Evolutionary conservation across 2,329 filamentous ascomycete genomes (phyloP), one percentile per base, ranked within the genome.

Genomic region (Colletotrichum sp.): DNA sequence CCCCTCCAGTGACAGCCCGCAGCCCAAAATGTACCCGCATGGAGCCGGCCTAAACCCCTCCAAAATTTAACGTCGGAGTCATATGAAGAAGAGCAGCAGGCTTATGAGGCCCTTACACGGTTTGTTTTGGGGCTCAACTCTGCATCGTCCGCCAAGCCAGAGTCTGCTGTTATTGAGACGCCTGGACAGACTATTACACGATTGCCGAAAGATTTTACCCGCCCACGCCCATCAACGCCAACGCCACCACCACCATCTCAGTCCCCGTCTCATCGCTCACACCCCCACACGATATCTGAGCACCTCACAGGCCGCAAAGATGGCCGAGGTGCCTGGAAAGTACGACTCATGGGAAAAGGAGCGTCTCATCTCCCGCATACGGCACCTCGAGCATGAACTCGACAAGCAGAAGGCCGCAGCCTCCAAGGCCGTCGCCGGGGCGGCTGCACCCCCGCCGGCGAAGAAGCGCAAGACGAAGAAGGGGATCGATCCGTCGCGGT

Each of bases 401-500:
- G 88, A 90, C 69, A 85, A 82, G n/a, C 87, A 88, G 60, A 89
- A 86, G 28, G 78, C 84, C 18, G 62, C 75, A 36, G 63, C 66
- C 5, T 72, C 85, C n/a, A 36, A 66, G 26, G 30, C 26, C 34
- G 65, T 28, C 2, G 52, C 7, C 21, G 64, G 36, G 39, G 63
- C 44, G 28, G 65, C 52, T 8, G 59, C 69, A 24, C 71, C 69
- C 65, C 77, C 78, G 21, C 67, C 77, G 30, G 72, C 76, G 59
- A 86, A 84, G 77, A 81, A 83, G 77, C 81, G 86, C 34, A 90
- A 89, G 80, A 83, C 83, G 64, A 69, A 69, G 8, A 71, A 69
- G 78, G 87, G 88, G 68, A 93, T 98, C 81, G 95, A 99, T 82
- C 92, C 95, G 0, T 92, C 92, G 16, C 94, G 92, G 82, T 98